Base-by-base conservation (phyloP, 345 rosid species). In the Ceriops decandra region DNA sequence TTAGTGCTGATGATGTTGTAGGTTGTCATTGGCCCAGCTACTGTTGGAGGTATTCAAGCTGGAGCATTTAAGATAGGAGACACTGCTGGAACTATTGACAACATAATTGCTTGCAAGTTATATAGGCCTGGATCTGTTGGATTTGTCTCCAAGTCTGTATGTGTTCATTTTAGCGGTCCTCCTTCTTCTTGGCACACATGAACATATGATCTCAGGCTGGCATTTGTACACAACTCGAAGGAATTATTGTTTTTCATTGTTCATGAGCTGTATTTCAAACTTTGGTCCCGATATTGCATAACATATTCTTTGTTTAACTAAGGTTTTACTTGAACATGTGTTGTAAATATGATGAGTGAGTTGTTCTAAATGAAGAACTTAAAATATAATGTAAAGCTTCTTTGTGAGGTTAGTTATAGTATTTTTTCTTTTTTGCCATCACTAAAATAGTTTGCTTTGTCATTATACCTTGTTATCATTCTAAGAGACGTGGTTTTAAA, bases 21-120 rank as follows among this genome's bases (percentile, higher is more conserved):
- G 98, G 98, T 93, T 86, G 92, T 93, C 72, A 88, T 93, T 66
- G 98, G 98, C 68, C 98, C 98, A 22, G 98, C 98, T 71, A 91
- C 98, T 19, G 98, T 93, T 62, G 98, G 98, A 80, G 98, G 98
- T 68, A 76, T 91, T 76, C 97, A 91, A 84, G 98, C 93, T 74
- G 98, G 98, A 72, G 97, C 98, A 64, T 91, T 93, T 81, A 93
- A 91, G 83, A 93, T 93, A 36, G 98, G 98, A 58, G 98, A 93
- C 83, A 93, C 98, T 81, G 97, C 98, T 47, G 98, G 98, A 80
- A 93, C 98, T 68, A 85, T 91, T 61, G 98, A 91, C 71, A 93
- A 93, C 76, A 89, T 91, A 61, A 85, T 91, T 74, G 84, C 90
- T 6, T 85, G 97, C 96, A 93, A 87, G 82, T 82, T 93, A 52